Evolutionary conservation across 2,329 filamentous ascomycete species (phyloP).

Genomic region (Bipolaris gigantea): DNA sequence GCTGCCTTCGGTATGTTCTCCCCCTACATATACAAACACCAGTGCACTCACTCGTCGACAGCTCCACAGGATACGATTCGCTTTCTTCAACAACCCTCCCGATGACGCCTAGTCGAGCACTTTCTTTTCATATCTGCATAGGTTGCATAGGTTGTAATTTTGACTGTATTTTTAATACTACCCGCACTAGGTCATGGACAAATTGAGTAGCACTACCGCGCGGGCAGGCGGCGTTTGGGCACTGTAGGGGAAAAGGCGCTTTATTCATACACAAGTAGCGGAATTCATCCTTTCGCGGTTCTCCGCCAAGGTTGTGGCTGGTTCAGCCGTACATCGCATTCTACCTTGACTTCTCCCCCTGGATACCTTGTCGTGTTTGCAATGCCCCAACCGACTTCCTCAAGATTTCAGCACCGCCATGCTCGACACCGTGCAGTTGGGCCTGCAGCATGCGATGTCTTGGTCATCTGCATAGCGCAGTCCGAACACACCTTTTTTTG

Average conservation of each 20-base stretch:
- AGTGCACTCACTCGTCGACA: slow-evolving; percentile 20
- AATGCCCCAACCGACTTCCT: neutral
- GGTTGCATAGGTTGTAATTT: slow-evolving; percentile 30
- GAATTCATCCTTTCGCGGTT: slow-evolving; percentile 12
- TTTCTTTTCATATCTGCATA: slow-evolving; percentile 22
- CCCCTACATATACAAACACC: neutral
- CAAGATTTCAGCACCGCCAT: neutral
- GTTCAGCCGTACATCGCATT: slow-evolving; percentile 7
- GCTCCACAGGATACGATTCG: slow-evolving; percentile 46
- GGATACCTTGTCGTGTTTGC: neutral
- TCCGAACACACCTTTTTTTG: neutral
- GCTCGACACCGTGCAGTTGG: neutral
- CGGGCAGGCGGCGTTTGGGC: slow-evolving; percentile 30
- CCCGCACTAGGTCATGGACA: slow-evolving; percentile 24
- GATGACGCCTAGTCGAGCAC: slow-evolving; percentile 35
- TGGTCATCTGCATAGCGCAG: neutral
- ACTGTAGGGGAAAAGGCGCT: slow-evolving; percentile 13
- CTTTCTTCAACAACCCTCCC: slow-evolving; percentile 44
- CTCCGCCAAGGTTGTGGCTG: slow-evolving; percentile 13
- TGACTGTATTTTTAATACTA: slow-evolving; percentile 42
- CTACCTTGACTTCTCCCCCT: neutral
- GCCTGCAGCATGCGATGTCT: neutral
- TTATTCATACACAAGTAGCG: slow-evolving; percentile 20
- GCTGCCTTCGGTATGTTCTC: slow-evolving; percentile 78
- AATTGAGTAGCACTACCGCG: slow-evolving; percentile 36